A percentile compares a stretch with the other conserved stretches of the same genome.
These are phyloP conservation scores for Neoboletus subvelutipes DNA, from an alignment of 768 basidiomycete genomes.

Conservation along the genomic window DNA sequence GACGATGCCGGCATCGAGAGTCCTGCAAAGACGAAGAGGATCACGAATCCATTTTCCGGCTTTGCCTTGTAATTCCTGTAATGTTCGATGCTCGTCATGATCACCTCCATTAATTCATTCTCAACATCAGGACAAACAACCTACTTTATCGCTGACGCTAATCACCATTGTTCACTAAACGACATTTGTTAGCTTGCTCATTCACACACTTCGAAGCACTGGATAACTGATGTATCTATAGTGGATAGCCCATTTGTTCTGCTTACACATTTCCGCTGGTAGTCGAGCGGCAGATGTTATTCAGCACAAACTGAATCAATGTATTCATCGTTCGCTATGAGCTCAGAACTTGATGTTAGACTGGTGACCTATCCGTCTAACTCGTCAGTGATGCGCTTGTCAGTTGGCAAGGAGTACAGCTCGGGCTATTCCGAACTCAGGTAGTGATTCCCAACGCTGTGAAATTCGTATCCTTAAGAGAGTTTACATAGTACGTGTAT, in stretches of 20 bases:
- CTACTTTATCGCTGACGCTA: conserved; percentile 18
- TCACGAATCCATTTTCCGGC: conserved; percentile 52
- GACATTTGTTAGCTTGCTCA: conserved; percentile 9
- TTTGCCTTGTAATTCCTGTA: conserved; percentile 30
- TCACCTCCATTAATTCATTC: not conserved
- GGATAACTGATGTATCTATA: conserved; percentile 28
- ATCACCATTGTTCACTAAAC: conserved; percentile 10
- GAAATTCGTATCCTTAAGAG: not conserved
- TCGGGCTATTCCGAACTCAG: too few relatives aligned
- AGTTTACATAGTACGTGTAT: not conserved
- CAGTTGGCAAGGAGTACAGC: too few relatives aligned
- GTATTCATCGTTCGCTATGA: not conserved
- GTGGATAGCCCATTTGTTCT: conserved; percentile 10
- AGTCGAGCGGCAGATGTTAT: conserved; percentile 9
- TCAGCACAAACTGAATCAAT: not conserved
- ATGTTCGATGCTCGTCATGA: not conserved
- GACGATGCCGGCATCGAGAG: conserved; percentile 51
- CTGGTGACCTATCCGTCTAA: too few relatives aligned
- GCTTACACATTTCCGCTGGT: not conserved
- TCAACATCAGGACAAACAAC: not conserved
- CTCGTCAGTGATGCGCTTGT: too few relatives aligned
- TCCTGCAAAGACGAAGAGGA: conserved; percentile 40
- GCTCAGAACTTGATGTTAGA: not conserved
- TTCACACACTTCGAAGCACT: not conserved
- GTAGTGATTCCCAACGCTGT: not conserved